Conservation (phyloP, 2,329 filamentous ascomycete genomes). For the Verticillium nubilum region DNA sequence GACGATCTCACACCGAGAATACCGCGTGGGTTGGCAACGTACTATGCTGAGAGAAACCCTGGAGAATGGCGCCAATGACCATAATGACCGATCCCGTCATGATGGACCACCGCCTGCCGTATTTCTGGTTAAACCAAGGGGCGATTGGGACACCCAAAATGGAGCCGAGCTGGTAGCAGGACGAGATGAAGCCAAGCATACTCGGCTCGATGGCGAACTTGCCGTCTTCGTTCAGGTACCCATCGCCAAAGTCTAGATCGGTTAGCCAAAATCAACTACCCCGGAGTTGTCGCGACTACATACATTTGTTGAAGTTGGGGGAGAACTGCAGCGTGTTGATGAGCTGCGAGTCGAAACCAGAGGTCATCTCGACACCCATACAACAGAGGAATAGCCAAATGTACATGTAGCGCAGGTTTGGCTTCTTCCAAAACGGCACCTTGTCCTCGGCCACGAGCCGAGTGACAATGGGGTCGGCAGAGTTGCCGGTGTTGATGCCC, state of each 20-base stretch:
- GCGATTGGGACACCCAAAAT: conserved; percentile 49
- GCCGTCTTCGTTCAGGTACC: conserved; percentile 12
- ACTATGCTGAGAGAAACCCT: conserved; percentile 43
- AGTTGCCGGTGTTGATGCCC: conserved; percentile 4
- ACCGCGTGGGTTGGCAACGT: neutral
- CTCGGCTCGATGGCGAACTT: conserved; percentile 20
- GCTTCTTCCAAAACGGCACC: conserved; percentile 47
- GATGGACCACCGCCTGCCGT: conserved; percentile 48
- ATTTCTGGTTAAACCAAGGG: conserved; percentile 41
- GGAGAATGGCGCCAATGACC: conserved; percentile 48
- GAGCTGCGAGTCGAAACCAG: conserved; percentile 47
- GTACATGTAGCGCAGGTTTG: conserved; percentile 46
- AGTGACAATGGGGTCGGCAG: conserved; percentile 21
- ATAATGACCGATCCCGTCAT: conserved; percentile 49
- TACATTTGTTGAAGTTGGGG: neutral
- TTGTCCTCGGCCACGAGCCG: conserved; percentile 23
- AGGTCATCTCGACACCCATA: conserved; percentile 52
- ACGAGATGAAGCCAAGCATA: conserved; percentile 42
- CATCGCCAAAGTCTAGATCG: conserved; percentile 8
- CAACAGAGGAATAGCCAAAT: conserved; percentile 45
- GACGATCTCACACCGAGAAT: neutral
- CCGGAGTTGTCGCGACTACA: neutral
- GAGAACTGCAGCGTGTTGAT: conserved; percentile 35
- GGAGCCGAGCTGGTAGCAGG: conserved; percentile 50
- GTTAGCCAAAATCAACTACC: neutral